Percentiles rank a stretch among this genome's conserved stretches.
Conservation (phyloP, 176 grass and related monocot species). For the Secale cereale region DNA sequence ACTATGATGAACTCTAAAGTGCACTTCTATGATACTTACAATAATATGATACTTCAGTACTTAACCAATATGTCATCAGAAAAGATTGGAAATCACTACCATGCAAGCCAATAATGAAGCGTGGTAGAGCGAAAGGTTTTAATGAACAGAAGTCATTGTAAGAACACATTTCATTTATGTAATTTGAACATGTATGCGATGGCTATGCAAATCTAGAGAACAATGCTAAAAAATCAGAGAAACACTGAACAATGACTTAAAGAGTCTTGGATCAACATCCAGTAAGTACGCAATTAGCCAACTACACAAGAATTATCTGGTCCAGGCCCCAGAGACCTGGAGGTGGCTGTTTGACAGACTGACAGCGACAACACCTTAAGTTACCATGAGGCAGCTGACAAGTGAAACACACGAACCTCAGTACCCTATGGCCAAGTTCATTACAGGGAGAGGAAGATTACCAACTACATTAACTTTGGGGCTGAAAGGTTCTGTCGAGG, state of each 20-base stretch:
- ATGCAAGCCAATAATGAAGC: background rate
- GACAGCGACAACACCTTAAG: background rate
- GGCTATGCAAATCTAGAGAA: background rate
- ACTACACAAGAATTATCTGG: constrained; percentile 9
- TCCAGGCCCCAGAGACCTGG: constrained; percentile 1
- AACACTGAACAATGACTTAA: background rate
- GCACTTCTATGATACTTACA: background rate
- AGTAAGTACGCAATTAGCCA: background rate
- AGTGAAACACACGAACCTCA: background rate
- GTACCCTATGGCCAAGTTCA: background rate
- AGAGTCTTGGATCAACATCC: background rate
- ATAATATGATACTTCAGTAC: background rate
- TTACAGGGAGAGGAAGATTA: constrained; percentile 34
- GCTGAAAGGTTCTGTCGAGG: constrained; percentile 89
- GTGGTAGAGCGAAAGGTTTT: background rate
- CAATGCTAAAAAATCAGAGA: background rate
- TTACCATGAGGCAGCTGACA: background rate
- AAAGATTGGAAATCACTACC: background rate
- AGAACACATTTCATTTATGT: background rate
- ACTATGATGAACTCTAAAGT: background rate
- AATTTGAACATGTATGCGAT: background rate
- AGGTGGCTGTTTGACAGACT: background rate
- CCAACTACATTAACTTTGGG: constrained; percentile 98
- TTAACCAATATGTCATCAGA: background rate
- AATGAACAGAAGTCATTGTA: background rate